phyloP scores from a whole-genome alignment of 441 rosid species.

The Erysimum cheiri region DNA sequence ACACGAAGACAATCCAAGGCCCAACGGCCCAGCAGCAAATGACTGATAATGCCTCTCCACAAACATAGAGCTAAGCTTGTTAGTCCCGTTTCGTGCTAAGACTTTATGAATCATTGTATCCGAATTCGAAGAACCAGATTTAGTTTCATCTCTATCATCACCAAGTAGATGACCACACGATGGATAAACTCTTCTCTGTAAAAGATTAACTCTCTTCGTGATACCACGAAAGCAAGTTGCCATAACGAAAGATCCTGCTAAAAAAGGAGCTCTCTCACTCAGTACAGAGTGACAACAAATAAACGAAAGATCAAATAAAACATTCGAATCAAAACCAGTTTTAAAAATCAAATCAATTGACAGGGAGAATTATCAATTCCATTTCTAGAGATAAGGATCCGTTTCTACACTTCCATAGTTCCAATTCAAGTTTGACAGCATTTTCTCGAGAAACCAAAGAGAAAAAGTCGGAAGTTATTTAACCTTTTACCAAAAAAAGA shows the following conservation, averaged over 20 bases:
- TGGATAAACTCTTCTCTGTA: slow-evolving; percentile 47
- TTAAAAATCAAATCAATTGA: slow-evolving; percentile 4
- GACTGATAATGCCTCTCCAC: slow-evolving; percentile 34
- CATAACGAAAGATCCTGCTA: slow-evolving; percentile 41
- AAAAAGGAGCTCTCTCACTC: background rate
- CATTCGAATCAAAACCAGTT: background rate
- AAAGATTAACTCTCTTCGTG: slow-evolving; percentile 41
- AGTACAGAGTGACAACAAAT: background rate
- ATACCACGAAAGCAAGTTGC: slow-evolving; percentile 46
- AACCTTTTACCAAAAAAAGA: no score
- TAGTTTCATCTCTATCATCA: slow-evolving; percentile 44
- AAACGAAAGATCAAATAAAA: background rate
- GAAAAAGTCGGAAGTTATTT: background rate
- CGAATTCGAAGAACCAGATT: background rate
- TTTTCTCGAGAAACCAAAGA: slow-evolving; percentile 22
- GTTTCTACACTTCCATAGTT: slow-evolving; percentile 2
- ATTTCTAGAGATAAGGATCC: slow-evolving; percentile 11
- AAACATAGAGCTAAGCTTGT: slow-evolving; percentile 30
- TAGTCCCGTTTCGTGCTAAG: slow-evolving; percentile 15
- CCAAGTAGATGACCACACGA: slow-evolving; percentile 44
- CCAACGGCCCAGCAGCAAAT: slow-evolving; percentile 26
- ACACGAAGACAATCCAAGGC: slow-evolving; percentile 45
- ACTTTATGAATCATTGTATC: slow-evolving; percentile 29
- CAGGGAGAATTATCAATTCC: slow-evolving; percentile 1
- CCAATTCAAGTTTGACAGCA: slow-evolving; percentile 4